A percentile compares a stretch with the other conserved stretches of the same genome.
Conservation (phyloP, 2,329 filamentous ascomycete genomes). For the Neopestalotiopsis clavispora region DNA sequence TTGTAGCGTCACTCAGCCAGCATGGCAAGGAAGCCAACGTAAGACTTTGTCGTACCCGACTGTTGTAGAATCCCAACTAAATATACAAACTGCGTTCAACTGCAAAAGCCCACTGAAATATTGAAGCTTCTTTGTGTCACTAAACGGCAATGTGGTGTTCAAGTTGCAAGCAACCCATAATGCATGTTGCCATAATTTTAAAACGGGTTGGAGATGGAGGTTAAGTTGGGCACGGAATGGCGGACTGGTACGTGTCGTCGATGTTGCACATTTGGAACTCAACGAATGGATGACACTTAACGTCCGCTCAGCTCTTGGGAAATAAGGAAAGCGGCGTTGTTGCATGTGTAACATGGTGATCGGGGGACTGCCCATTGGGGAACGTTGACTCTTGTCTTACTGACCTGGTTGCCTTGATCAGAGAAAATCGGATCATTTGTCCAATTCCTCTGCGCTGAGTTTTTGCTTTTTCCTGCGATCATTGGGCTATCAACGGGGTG, state of each 20-base stretch:
- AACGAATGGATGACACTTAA: neutral
- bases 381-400: neutral
- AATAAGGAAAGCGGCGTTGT: slow-evolving; percentile 2
- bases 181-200: slow-evolving; percentile 1
- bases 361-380: neutral
- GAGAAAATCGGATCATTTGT: neutral
- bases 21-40: neutral
- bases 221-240: neutral
- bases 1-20: neutral
- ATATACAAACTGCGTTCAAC: neutral
- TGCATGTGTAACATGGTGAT: neutral
- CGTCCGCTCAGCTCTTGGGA: neutral
- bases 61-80: neutral
- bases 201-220: neutral
- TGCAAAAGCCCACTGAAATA: neutral
- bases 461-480: neutral
- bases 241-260: neutral
- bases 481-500: neutral
- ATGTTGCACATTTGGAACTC: neutral
- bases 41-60: neutral
- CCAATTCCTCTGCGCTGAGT: neutral
- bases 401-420: neutral
- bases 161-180: neutral
- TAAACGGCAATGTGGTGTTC: neutral
- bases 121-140: slow-evolving; percentile 1